Base-by-base conservation (phyloP, 163 green algal species). In the Volvox carteri region DNA sequence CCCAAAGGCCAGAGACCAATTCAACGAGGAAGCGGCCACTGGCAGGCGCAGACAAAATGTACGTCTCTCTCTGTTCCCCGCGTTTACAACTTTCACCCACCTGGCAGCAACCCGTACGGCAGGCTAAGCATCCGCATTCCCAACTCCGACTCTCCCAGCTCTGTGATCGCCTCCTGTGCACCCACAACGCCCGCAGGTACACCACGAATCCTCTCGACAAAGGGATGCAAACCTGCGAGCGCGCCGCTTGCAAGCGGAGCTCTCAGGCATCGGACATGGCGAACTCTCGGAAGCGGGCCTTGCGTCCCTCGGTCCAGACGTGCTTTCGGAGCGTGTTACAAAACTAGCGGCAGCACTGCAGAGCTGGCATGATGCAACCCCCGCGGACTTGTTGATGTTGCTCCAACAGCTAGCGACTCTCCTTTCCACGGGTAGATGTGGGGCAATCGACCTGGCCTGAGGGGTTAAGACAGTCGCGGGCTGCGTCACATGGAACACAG, bases 11-110 rank as follows among this genome's bases (percentile, higher is more conserved):
- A 33, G 67, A 1, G 23, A 58, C 14, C 35, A 73, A 11, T 74
- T 81, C 12, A 81, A 88, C 37, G 83, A 88, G 50, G 67, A 74
- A 4, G 50, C 67, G 12, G 50, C 83, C 4, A 81, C 50, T 5
- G 83, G 83, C 25, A 44, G 83, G 68, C 83, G 83, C 23, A 77
- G 83, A 16, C 65, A 74, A 35, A 74, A 88, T 56, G 83, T 81
- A 33, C 1, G 56, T 42, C 0, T 16, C 23, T 28, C 21, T 11
- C 2, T 42, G 25, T 39, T 23, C 33, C n/a, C n/a, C n/a, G n/a
- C n/a, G n/a, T n/a, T n/a, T n/a, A n/a, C n/a, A n/a, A n/a, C n/a
- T n/a, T n/a, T n/a, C n/a, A n/a, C n/a, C n/a, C n/a, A n/a, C n/a
- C n/a, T n/a, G n/a, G n/a, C n/a, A n/a, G n/a, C n/a, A n/a, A n/a